Conservation (phyloP, 1,284 basidiomycete species). For the Boletus albobrunnescens region DNA sequence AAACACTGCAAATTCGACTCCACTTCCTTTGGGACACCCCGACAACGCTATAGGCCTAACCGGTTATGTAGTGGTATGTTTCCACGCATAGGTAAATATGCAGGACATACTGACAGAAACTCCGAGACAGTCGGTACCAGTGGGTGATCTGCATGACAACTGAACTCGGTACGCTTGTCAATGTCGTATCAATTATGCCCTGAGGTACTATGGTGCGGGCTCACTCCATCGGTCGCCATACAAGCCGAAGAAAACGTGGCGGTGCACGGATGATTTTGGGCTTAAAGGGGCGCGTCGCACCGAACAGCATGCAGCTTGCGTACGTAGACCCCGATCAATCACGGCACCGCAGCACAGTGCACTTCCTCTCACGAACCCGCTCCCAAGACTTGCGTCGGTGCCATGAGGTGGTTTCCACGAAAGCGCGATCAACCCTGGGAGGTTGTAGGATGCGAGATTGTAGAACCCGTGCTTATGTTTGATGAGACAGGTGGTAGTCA, state of each 20-base stretch:
- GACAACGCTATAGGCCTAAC: background rate
- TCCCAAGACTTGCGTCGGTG: conserved; percentile 10
- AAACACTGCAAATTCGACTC: background rate
- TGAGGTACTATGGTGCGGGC: background rate
- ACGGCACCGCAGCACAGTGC: conserved; percentile 15
- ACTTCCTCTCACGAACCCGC: conserved; percentile 15
- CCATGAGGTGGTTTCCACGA: conserved; percentile 44
- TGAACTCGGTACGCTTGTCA: background rate
- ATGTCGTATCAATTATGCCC: background rate
- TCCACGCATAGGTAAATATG: conserved; percentile 4
- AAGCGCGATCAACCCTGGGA: conserved; percentile 65
- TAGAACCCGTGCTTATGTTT: conserved; percentile 62
- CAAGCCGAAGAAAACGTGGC: conserved; percentile 17
- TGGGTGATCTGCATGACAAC: background rate
- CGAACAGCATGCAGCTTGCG: conserved; percentile 13
- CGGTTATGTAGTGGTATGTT: background rate
- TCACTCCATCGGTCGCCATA: background rate
- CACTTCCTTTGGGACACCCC: background rate
- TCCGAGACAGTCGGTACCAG: background rate
- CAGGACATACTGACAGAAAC: background rate
- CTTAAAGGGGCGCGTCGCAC: conserved; percentile 8
- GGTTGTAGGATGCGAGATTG: conserved; percentile 60
- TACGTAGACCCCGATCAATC: conserved; percentile 13
- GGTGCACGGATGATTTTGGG: conserved; percentile 12
- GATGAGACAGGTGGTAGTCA: conserved; percentile 58